Evolutionary conservation across 179 eudicot species (phyloP).

Genomic region (Beta lomatogona): DNA sequence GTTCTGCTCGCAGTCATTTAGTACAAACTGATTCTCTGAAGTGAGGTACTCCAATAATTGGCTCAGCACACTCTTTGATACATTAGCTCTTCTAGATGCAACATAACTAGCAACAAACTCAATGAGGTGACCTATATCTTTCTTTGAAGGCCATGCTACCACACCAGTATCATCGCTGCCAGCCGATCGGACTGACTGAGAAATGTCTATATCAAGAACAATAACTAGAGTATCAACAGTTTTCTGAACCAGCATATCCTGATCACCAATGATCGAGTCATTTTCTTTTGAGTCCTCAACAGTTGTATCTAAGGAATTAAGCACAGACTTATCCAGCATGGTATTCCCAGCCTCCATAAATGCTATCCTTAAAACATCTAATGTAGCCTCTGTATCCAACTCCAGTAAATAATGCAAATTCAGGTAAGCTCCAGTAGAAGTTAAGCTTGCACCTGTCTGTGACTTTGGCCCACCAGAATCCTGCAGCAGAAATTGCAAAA

Average conservation of each 20-base stretch:
- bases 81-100: conserved; percentile 56
- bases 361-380: conserved; percentile 78
- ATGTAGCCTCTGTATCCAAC: conserved; percentile 84
- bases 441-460: conserved; percentile 40
- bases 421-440: conserved; percentile 45
- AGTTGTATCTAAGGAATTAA: conserved; percentile 34
- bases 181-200: conserved; percentile 43
- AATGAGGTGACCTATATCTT: conserved; percentile 62
- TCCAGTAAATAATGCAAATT: conserved; percentile 70
- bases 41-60: conserved; percentile 76
- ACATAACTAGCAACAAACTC: conserved; percentile 79
- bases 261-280: conserved; percentile 33
- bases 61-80: conserved; percentile 60
- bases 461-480: conserved; percentile 58
- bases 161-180: conserved; percentile 40
- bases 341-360: conserved; percentile 47
- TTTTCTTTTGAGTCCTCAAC: conserved; percentile 35
- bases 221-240: conserved; percentile 68
- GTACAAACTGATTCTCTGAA: conserved; percentile 50
- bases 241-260: conserved; percentile 59
- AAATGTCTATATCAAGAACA: conserved; percentile 56
- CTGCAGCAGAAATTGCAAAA: conserved; percentile 76
- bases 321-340: conserved; percentile 26
- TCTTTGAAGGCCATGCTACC: conserved; percentile 77
- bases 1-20: conserved; percentile 34